Evolutionary conservation across 371 early-diverging fungal genomes (phyloP).

Genomic region (Batrachochytrium dendrobatidis): DNA sequence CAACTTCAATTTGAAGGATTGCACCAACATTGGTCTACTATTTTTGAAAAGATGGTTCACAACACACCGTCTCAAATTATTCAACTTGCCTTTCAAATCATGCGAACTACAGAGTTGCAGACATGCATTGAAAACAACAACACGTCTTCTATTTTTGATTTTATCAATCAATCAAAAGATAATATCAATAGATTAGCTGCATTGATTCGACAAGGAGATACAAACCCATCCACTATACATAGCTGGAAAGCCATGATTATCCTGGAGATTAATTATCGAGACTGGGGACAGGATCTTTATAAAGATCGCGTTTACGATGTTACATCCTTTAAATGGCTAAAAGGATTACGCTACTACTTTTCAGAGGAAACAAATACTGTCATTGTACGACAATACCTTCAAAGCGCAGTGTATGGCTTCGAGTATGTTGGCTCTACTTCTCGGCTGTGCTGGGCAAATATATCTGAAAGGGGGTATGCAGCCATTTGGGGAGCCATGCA

Average conservation of each 20-base stretch:
- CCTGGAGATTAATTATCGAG: constrained; percentile 6
- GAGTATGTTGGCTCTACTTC: constrained; percentile 8
- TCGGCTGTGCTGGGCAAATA: background rate
- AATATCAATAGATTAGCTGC: background rate
- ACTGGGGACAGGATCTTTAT: constrained; percentile 5
- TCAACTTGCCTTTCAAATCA: constrained; percentile 3
- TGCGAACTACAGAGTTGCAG: constrained; percentile 5
- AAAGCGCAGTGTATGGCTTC: constrained; percentile 7
- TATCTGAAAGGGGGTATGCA: background rate
- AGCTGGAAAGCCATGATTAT: constrained; percentile 4
- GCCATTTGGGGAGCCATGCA: constrained; percentile 5
- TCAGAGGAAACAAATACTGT: constrained; percentile 6
- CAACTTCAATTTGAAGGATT: constrained; percentile 5
- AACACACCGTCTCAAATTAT: background rate
- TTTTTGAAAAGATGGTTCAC: background rate
- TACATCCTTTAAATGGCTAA: constrained; percentile 5
- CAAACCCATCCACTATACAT: background rate
- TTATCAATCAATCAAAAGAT: constrained; percentile 1
- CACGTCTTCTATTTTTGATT: constrained; percentile 1
- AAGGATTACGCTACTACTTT: constrained; percentile 7
- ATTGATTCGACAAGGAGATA: background rate
- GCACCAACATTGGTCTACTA: background rate
- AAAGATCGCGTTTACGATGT: background rate
- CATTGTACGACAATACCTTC: constrained; percentile 9
- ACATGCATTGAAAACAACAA: constrained; percentile 5